Conservation (phyloP, 345 rosid species). For the Anastatica hierochuntica region DNA sequence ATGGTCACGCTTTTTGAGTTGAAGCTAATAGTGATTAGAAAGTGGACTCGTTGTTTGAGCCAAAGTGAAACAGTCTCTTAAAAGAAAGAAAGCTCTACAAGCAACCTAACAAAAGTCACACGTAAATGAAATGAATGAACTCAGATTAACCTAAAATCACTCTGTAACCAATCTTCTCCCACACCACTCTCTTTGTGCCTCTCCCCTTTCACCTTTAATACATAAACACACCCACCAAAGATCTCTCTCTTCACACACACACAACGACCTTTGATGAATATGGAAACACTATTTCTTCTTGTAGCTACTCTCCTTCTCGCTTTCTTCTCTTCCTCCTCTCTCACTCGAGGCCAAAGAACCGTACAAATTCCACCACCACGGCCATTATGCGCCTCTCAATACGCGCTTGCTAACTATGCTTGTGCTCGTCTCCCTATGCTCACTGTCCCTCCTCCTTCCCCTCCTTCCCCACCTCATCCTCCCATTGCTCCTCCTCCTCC, state of each 20-base stretch:
- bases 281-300: background rate
- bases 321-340: background rate
- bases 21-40: no score
- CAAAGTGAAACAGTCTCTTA: conserved; percentile 13
- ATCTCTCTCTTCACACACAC: conserved; percentile 1
- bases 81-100: conserved; percentile 17
- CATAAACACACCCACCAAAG: conserved; percentile 14
- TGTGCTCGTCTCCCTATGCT: conserved; percentile 36
- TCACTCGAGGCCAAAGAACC: conserved; percentile 19
- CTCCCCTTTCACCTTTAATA: background rate
- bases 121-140: conserved; percentile 4
- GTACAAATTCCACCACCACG: conserved; percentile 27
- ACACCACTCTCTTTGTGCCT: conserved; percentile 17
- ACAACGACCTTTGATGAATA: conserved; percentile 3
- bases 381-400: conserved; percentile 65
- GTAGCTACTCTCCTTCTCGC: conserved; percentile 3
- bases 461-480: conserved; percentile 19
- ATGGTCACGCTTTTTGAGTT: background rate
- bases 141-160: conserved; percentile 8
- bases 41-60: background rate
- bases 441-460: conserved; percentile 21
- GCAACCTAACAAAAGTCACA: conserved; percentile 23
- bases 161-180: conserved; percentile 17
- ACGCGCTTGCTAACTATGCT: conserved; percentile 54
- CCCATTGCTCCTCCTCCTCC: conserved; percentile 15